Conservation (phyloP, 202 grass and related monocot genomes). For the Musa balbisiana region DNA sequence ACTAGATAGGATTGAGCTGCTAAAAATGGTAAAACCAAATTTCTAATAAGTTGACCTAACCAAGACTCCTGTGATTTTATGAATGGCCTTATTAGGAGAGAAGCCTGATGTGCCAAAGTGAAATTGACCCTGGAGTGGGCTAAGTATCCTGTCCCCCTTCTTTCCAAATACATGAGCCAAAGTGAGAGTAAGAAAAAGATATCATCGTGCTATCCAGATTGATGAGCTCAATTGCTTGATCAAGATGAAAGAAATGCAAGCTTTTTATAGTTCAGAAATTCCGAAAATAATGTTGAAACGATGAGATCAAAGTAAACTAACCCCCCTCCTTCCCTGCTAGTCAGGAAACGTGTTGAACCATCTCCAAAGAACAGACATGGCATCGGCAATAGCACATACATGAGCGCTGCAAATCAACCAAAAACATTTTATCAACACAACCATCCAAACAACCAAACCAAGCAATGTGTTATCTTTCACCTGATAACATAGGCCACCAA, state of each 20-base stretch:
- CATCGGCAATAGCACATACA: constrained; percentile 95
- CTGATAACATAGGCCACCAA: constrained; percentile 99
- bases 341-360: constrained; percentile 85
- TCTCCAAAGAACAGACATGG: constrained; percentile 96
- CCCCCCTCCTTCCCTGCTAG: constrained; percentile 72
- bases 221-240: not conserved
- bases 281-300: constrained; percentile 7
- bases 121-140: too few relatives aligned
- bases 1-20: too few relatives aligned
- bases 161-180: not conserved
- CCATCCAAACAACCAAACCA: not conserved
- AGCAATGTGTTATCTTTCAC: constrained; percentile 31
- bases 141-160: too few relatives aligned
- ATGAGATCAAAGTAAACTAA: constrained; percentile 34
- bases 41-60: too few relatives aligned
- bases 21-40: too few relatives aligned
- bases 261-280: not conserved
- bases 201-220: not conserved
- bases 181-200: not conserved
- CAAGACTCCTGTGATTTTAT: too few relatives aligned
- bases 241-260: not conserved
- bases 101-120: too few relatives aligned
- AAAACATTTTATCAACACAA: constrained; percentile 27
- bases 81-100: too few relatives aligned
- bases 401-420: constrained; percentile 45